These are phyloP conservation scores for Albizia julibrissin DNA, from an alignment of 306 rosid genomes.

Conservation along the genomic window DNA sequence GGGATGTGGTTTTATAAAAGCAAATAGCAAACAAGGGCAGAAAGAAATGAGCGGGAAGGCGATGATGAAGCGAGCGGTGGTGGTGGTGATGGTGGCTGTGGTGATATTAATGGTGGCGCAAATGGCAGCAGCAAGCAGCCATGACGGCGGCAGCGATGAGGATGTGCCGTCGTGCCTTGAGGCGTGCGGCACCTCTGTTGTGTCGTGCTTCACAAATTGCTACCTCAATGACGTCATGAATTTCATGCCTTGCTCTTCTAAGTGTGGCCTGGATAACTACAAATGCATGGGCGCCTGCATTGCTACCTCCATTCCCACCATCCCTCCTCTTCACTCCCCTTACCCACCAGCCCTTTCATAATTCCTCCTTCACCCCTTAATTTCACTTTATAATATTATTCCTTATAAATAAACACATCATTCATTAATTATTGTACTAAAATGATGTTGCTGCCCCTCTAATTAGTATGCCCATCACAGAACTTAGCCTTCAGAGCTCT, in stretches of 20 bases:
- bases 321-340: background rate
- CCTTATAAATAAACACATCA: background rate
- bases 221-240: background rate
- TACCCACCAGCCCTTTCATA: background rate
- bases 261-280: background rate
- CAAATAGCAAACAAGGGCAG: background rate
- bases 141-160: background rate
- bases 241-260: background rate
- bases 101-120: background rate
- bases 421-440: no score
- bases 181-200: background rate
- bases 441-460: background rate
- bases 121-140: background rate
- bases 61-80: background rate
- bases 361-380: background rate
- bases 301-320: background rate
- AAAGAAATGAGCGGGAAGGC: background rate
- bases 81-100: background rate
- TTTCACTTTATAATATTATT: background rate
- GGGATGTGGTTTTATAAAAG: background rate
- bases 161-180: background rate
- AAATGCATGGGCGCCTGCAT: background rate
- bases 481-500: background rate
- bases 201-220: background rate
- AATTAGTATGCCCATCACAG: no score